phyloP scores from a whole-genome alignment of 768 basidiomycete species.

The Boletus insuetus region DNA sequence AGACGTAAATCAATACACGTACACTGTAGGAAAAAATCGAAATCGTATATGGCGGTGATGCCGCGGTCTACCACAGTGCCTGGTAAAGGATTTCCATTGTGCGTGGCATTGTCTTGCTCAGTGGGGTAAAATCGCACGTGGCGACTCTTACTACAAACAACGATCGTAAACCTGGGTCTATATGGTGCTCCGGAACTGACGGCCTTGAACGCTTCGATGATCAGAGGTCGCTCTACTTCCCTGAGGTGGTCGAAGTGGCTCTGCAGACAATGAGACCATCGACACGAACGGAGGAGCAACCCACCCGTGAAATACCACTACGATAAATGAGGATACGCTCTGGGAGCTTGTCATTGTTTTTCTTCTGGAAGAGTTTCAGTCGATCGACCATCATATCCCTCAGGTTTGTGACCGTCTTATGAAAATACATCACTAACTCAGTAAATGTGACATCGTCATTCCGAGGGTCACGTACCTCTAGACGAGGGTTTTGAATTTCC shows the following conservation, averaged over 20 bases:
- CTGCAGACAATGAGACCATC: background rate
- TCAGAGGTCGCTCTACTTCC: background rate
- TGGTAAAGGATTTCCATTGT: background rate
- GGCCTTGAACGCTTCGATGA: background rate
- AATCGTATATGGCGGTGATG: background rate
- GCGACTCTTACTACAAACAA: background rate
- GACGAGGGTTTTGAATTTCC: background rate
- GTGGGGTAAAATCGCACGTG: background rate
- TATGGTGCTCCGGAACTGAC: background rate
- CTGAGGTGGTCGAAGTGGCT: background rate
- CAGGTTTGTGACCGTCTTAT: background rate
- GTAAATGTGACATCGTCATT: background rate
- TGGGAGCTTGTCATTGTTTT: background rate
- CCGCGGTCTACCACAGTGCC: background rate
- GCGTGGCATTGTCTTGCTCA: background rate
- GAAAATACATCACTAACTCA: background rate
- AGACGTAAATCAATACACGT: background rate
- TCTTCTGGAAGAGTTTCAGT: background rate
- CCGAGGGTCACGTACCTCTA: background rate
- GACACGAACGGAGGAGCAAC: background rate
- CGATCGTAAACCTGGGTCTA: background rate
- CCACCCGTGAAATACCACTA: background rate
- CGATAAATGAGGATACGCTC: conserved; percentile 1
- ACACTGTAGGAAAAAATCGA: conserved; percentile 1
- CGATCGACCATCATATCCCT: background rate